phyloP scores from a whole-genome alignment of 495 filamentous ascomycete genomes.

The Neurospora africana region DNA sequence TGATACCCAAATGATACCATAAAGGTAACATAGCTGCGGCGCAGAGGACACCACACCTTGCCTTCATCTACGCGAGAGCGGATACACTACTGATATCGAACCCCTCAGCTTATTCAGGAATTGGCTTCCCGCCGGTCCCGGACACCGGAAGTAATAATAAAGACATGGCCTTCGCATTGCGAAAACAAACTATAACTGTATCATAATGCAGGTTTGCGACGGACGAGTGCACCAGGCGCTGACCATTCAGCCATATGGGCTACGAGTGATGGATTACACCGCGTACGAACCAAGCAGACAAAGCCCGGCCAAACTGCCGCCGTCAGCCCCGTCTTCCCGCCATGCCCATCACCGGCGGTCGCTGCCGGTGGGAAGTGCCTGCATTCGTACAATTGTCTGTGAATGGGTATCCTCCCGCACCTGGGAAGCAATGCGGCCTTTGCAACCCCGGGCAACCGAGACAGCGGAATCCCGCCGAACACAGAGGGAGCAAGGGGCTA shows the following conservation, averaged over 20 bases:
- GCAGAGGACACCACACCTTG: background rate
- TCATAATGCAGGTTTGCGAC: background rate
- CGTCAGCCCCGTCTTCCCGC: background rate
- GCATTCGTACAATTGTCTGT: background rate
- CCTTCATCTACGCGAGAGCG: background rate
- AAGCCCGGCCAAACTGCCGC: background rate
- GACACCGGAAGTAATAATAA: background rate
- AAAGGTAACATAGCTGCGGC: background rate
- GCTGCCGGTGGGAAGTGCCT: background rate
- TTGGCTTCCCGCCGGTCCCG: background rate
- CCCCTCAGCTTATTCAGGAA: background rate
- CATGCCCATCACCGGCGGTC: background rate
- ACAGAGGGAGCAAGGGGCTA: background rate
- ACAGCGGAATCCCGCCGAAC: background rate
- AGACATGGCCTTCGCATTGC: background rate
- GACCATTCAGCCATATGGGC: background rate
- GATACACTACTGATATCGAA: background rate
- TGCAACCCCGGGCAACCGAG: background rate
- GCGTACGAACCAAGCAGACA: background rate
- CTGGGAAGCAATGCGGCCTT: too few relatives aligned
- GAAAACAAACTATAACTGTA: background rate
- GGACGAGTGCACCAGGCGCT: background rate
- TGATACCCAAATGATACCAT: background rate
- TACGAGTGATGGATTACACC: background rate
- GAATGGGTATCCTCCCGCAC: background rate